Percentiles rank a stretch among this genome's conserved stretches.
phyloP scores from a whole-genome alignment of 345 rosid species.

The Salix koriyanagi region DNA sequence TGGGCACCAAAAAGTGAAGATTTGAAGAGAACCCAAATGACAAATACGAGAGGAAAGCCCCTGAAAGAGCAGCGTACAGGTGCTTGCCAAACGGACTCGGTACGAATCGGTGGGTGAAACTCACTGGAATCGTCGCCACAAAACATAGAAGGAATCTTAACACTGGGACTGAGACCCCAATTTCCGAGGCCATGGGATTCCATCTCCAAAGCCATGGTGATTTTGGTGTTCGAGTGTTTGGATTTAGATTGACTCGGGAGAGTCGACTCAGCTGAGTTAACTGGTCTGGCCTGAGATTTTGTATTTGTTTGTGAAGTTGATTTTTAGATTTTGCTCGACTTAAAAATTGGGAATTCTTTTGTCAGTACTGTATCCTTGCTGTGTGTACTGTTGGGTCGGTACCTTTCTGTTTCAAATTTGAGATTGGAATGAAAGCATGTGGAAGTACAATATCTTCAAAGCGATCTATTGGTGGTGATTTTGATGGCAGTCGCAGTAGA shows the following conservation, averaged over 20 bases:
- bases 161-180: constrained; percentile 86
- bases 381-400: no score
- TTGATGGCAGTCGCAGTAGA: background rate
- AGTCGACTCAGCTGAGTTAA: no score
- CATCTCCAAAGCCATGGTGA: constrained; percentile 25
- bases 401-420: background rate
- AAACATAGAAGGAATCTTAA: constrained; percentile 80
- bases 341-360: no score
- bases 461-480: background rate
- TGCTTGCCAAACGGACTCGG: constrained; percentile 65
- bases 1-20: constrained; percentile 85
- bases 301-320: no score
- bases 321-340: no score
- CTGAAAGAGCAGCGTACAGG: constrained; percentile 60
- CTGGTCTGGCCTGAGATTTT: background rate
- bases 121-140: constrained; percentile 76
- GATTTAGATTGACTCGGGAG: background rate
- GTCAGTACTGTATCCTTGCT: no score
- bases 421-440: background rate
- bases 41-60: constrained; percentile 66
- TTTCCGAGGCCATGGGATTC: constrained; percentile 58
- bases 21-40: constrained; percentile 87
- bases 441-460: no score
- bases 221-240: background rate
- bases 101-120: constrained; percentile 56